Base-by-base conservation (phyloP, 106 monocot genomes). In the Dioscorea alata region DNA sequence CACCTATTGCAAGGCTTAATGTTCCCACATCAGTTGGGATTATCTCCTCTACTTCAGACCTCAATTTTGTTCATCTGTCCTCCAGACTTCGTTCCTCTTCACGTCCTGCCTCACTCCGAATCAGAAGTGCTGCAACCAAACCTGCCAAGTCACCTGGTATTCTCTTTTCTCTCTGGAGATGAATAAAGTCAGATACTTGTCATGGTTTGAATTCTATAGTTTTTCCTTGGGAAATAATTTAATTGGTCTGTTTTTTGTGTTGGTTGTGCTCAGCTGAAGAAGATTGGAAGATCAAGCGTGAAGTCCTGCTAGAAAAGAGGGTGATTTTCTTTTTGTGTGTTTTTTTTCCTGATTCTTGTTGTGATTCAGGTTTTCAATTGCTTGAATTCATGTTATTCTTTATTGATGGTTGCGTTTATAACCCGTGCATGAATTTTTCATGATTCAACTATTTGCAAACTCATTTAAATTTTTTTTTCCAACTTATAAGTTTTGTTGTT, bases 211-310 rank as follows among this genome's bases (percentile, higher is more conserved):
- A 42, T 42, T 42, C 10, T 42, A 42, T 42, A 42, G 42, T 9
- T 60, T 42, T 21, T 23, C 60, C n/a, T 24, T 8, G 3, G 57
- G 4, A 35, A 31, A 20, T 60, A 17, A 24, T 32, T 31, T 60
- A 17, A 24, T 32, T 15, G 34, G 42, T 23, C 23, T 34, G 18
- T 3, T 31, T 60, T 63, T 61, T 21, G 71, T 61, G 20, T 18
- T 48, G 25, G 9, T 71, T 61, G 2, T 25, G 58, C 28, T 64
- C 82, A 94, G 93, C 93, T 53, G 93, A 90, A 49, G 86, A 94
- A 64, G 93, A 94, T 0, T 94, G 93, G 90, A 94, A 90, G 76
- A 61, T 74, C 49, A 94, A 94, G 93, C 84, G 93, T 13, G 83
- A 79, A 67, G 13, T 82, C 71, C 73, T 94, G 21, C 73, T 87